These are phyloP conservation scores for Fraxinus velutina DNA, from an alignment of 305 asterid species.

Conservation along the genomic window DNA sequence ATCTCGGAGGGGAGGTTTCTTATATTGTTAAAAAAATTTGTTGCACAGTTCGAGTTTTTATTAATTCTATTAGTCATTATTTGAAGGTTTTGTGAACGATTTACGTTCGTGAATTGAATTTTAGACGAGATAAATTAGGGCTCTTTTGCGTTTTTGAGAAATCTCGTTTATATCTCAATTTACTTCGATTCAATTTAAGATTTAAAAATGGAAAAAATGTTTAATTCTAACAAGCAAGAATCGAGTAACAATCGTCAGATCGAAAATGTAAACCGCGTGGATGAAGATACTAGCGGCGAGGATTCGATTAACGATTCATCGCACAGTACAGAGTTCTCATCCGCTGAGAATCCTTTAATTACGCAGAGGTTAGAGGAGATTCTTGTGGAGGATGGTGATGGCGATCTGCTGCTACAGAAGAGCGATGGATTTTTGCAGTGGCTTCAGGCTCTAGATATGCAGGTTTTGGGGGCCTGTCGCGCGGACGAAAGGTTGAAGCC, in stretches of 20 bases:
- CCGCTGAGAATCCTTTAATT: conserved; percentile 35
- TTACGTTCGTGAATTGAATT: neutral
- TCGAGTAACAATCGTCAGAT: conserved; percentile 32
- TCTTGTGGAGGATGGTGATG: conserved; percentile 56
- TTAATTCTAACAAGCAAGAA: conserved; percentile 36
- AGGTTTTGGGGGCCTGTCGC: conserved; percentile 95
- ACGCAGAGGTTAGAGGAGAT: conserved; percentile 54
- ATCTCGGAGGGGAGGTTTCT: neutral
- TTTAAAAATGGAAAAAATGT: conserved; percentile 26
- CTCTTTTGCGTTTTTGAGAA: neutral
- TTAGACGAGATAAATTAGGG: neutral
- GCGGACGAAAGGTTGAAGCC: conserved; percentile 97
- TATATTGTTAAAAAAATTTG: neutral
- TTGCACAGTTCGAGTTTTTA: neutral
- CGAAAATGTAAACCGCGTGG: conserved; percentile 42
- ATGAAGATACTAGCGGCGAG: conserved; percentile 32
- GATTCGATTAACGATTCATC: conserved; percentile 30
- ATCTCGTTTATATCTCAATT: neutral
- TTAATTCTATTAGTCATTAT: neutral
- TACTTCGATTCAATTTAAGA: neutral
- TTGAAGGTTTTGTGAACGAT: neutral
- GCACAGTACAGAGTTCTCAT: conserved; percentile 28
- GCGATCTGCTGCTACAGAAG: conserved; percentile 63
- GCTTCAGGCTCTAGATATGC: conserved; percentile 79
- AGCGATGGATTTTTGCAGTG: conserved; percentile 57